Evolutionary conservation across 1,284 basidiomycete species (phyloP).

Genomic region (Irpex rosettiformis): DNA sequence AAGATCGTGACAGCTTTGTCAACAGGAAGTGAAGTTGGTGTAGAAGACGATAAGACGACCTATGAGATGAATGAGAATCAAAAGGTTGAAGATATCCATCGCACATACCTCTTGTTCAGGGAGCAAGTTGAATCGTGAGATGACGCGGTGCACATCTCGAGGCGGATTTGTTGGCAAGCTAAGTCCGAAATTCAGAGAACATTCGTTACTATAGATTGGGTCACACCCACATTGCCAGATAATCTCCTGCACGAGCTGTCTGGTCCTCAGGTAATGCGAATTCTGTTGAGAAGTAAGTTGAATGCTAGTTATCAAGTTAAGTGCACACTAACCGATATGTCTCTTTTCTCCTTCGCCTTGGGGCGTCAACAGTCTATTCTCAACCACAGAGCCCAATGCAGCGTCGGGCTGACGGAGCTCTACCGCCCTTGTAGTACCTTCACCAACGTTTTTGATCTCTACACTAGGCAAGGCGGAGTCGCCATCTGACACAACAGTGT

Average conservation of each 20-base stretch:
- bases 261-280: conserved; percentile 39
- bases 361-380: conserved; percentile 39
- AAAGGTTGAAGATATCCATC: background rate
- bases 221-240: conserved; percentile 39
- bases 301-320: no score
- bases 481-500: conserved; percentile 20
- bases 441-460: conserved; percentile 33
- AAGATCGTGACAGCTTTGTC: conserved; percentile 35
- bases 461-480: conserved; percentile 10
- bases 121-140: conserved; percentile 37
- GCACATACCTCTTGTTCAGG: conserved; percentile 43
- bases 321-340: conserved; percentile 38
- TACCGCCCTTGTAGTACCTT: conserved; percentile 34
- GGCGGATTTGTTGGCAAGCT: conserved; percentile 42
- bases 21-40: conserved; percentile 36
- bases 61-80: background rate
- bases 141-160: conserved; percentile 36
- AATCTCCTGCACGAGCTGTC: conserved; percentile 42
- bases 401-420: conserved; percentile 39
- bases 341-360: conserved; percentile 37
- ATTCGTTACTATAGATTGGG: background rate
- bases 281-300: no score
- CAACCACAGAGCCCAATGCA: conserved; percentile 36
- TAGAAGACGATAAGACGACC: conserved; percentile 35
- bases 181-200: background rate